Evolutionary conservation across 495 filamentous ascomycete genomes (phyloP), one percentile per base, ranked within the genome.

Genomic region (Xylaria castorea): DNA sequence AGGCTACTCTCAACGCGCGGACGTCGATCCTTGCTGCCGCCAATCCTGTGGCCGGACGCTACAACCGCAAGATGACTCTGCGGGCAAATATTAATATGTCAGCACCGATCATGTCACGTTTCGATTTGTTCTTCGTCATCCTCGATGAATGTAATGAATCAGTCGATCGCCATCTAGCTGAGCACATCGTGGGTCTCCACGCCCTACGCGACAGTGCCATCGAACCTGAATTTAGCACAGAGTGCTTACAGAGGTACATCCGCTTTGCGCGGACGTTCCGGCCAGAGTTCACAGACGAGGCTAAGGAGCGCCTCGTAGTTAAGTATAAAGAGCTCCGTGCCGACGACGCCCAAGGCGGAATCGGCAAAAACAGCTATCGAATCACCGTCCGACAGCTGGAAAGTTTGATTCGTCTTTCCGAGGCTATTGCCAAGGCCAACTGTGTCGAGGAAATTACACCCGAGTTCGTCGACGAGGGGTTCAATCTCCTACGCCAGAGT

Each of bases 41-140:
- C 14, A 99, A 99, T 80, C 96, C 96, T 0, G 94, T 99, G 9
- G 95, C 95, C 11, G 96, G 96, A 1, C 89, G 96, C 0, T 99
- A 99, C 84, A 97, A 99, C 84, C 93, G 95, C 69, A 98, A 98
- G 82, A 91, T 92, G 5, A 97, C 96, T 0, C 86, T 99, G 6
- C 89, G 96, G 30, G 91, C 93, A 66, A 99, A 99, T 80, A 92
- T 99, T 81, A 98, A 99, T 84, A 97, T 99, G 91, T 93, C 90
- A 42, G 97, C 96, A 22, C 96, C 96, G 69, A 99, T 99, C 82
- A 98, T 99, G 96, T 95, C 92, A 60, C 92, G 96, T 83, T 99
- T 99, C 84, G 96, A 99, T 83, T 86, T 99, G 22, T 99, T 99
- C 87, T 99, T 99, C 79, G 94, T 99, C 73, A 92, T 99, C 60